Evolutionary conservation across 140 eudicot genomes (phyloP).

Genomic region (Flaveria floridana): DNA sequence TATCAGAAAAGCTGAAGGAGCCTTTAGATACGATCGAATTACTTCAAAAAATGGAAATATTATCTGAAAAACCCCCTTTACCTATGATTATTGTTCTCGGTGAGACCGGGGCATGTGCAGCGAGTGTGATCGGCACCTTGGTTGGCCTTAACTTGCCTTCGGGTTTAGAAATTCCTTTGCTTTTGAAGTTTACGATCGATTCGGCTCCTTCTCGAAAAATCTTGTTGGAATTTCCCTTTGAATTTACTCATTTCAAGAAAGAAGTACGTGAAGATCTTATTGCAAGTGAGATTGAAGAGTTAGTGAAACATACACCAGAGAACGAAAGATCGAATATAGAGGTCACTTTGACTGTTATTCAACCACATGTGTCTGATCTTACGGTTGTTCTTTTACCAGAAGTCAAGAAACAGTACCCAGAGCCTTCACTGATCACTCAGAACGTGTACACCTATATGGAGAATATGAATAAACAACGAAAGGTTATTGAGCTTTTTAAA

Average conservation of each 20-base stretch:
- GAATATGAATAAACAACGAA: not conserved
- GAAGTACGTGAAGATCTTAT: not conserved
- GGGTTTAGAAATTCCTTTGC: not conserved
- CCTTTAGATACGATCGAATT: not conserved
- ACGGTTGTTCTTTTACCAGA: not conserved
- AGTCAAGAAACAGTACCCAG: not conserved
- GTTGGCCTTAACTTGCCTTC: constrained; percentile 7
- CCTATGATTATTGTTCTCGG: not conserved
- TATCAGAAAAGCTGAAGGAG: not conserved
- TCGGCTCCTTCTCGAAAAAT: not conserved
- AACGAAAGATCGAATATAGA: not conserved
- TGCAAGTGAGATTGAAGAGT: not conserved
- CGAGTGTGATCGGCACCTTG: not conserved
- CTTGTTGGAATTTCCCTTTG: not conserved
- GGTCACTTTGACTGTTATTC: not conserved
- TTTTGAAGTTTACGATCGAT: not conserved
- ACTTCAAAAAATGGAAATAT: not conserved
- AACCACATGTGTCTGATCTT: not conserved
- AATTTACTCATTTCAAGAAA: not conserved
- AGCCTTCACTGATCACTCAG: no score
- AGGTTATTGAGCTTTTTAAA: not conserved
- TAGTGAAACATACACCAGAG: not conserved
- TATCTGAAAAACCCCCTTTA: not conserved
- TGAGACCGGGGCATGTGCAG: not conserved
- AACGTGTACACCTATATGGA: no score